Percentiles rank a stretch among this genome's conserved stretches.
Evolutionary conservation across 2,329 filamentous ascomycete genomes (phyloP).

Genomic region (Pseudopyrenochaeta lycopersici): DNA sequence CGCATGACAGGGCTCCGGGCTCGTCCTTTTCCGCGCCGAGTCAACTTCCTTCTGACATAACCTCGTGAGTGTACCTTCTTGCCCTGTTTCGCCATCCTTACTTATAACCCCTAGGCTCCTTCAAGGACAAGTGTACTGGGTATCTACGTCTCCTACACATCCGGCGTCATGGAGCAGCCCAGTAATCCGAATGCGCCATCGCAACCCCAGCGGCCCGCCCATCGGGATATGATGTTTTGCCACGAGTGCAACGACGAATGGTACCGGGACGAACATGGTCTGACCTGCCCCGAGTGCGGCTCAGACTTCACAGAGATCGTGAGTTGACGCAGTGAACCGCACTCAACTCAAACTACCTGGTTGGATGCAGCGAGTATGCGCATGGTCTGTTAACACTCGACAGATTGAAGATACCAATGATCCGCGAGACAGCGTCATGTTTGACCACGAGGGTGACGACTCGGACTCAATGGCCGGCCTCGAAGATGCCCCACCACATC

Average conservation of each 20-base stretch:
- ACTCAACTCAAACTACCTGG: constrained; percentile 5
- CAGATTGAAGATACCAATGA: constrained; percentile 67
- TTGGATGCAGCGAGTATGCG: neutral
- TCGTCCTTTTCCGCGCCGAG: constrained; percentile 14
- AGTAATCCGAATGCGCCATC: constrained; percentile 22
- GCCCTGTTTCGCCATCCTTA: constrained; percentile 3
- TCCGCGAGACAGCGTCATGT: constrained; percentile 60
- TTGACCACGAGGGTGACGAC: constrained; percentile 39
- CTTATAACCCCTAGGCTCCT: constrained; percentile 9
- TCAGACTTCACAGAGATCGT: constrained; percentile 89
- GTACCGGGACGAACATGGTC: constrained; percentile 73
- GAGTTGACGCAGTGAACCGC: constrained; percentile 49
- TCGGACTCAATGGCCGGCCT: constrained; percentile 37
- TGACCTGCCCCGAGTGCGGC: constrained; percentile 79
- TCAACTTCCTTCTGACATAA: constrained; percentile 21
- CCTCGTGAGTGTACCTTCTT: constrained; percentile 20
- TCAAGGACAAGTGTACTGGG: constrained; percentile 4
- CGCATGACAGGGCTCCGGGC: constrained; percentile 34
- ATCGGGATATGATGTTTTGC: constrained; percentile 80
- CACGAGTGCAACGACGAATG: constrained; percentile 84
- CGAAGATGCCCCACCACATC: constrained; percentile 28
- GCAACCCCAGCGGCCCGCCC: constrained; percentile 29
- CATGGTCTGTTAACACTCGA: constrained; percentile 25
- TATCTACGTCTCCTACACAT: constrained; percentile 4
- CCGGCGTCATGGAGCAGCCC: constrained; percentile 34